These are phyloP conservation scores for Trichocomaceae sp. DNA, from an alignment of 2,329 filamentous ascomycete genomes.

Conservation along the genomic window DNA sequence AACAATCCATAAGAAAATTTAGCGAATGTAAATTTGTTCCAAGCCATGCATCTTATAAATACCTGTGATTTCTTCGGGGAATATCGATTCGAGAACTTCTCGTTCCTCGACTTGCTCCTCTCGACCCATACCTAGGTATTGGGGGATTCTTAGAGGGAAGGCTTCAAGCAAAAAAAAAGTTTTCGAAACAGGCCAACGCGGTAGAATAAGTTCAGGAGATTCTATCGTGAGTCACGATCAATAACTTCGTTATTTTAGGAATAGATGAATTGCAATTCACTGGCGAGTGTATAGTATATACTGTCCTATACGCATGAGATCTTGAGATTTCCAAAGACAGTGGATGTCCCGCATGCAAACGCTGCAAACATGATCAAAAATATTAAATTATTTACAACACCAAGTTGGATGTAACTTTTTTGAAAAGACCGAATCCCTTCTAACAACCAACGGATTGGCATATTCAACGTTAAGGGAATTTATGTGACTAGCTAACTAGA, in stretches of 20 bases:
- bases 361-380: constrained; percentile 32
- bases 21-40: constrained; percentile 10
- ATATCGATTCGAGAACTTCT: constrained; percentile 96
- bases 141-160: constrained; percentile 15
- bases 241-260: neutral
- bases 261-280: neutral
- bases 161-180: neutral
- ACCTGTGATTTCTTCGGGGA: constrained; percentile 96
- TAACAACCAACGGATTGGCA: too few relatives aligned
- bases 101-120: constrained; percentile 95
- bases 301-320: neutral
- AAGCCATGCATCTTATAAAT: constrained; percentile 15
- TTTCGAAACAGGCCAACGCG: neutral
- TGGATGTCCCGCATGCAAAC: constrained; percentile 36
- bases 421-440: neutral
- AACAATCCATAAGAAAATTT: constrained; percentile 16
- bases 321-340: neutral
- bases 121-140: constrained; percentile 44
- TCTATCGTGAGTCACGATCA: neutral
- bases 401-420: constrained; percentile 17
- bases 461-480: too few relatives aligned
- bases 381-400: constrained; percentile 17
- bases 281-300: neutral
- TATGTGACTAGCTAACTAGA: constrained; percentile 11
- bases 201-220: neutral